phyloP scores from a whole-genome alignment of 176 grass and related monocot genomes.

The Rhynchospora pubera region DNA sequence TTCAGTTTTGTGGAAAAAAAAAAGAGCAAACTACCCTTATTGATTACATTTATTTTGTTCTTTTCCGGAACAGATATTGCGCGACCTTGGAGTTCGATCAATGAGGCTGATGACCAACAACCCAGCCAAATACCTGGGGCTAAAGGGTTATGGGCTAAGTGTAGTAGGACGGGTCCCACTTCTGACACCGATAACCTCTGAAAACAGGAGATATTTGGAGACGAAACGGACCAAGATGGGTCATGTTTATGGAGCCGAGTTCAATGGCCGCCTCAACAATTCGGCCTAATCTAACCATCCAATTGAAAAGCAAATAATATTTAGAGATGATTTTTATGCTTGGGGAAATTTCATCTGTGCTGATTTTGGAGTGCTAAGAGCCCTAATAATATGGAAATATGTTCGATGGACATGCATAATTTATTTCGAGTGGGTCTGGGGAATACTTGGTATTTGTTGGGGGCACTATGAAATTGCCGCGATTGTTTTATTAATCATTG shows the following conservation, averaged over 20 bases:
- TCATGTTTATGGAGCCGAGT: slow-evolving; percentile 47
- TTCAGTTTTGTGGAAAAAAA: not conserved
- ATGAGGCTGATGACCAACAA: slow-evolving; percentile 94
- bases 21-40: not conserved
- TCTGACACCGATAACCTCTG: slow-evolving; percentile 71
- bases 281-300: not conserved
- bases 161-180: slow-evolving; percentile 67
- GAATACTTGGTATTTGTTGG: not conserved
- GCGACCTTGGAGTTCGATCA: slow-evolving; percentile 68
- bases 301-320: not conserved
- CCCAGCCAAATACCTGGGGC: slow-evolving; percentile 71
- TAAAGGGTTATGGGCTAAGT: slow-evolving; percentile 84
- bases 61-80: slow-evolving; percentile 48
- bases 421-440: not conserved
- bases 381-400: not conserved
- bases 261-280: slow-evolving; percentile 28
- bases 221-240: slow-evolving; percentile 89
- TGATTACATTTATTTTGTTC: not conserved
- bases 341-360: not conserved
- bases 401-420: not conserved
- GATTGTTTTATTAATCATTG: slow-evolving; percentile 9
- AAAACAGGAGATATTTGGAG: slow-evolving; percentile 76
- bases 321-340: not conserved
- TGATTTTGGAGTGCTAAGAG: not conserved
- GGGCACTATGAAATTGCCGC: not conserved